Conservation (phyloP, 192 early-diverging fungal genomes). For the Gryganskiella cystojenkinii region DNA sequence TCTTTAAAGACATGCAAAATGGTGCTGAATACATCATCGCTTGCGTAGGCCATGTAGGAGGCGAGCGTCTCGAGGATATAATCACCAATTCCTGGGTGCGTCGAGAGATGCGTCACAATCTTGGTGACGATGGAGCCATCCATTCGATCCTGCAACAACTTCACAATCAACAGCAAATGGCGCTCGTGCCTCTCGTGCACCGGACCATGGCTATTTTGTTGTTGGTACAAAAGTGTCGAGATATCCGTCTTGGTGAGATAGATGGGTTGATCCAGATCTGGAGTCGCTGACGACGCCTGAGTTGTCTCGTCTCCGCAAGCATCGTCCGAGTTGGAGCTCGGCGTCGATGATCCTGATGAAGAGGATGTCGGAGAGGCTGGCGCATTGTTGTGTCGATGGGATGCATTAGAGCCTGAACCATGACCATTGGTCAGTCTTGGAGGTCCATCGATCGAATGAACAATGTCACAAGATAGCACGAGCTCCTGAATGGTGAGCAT, state of each 20-base stretch:
- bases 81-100: constrained; percentile 12
- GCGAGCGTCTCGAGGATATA: constrained; percentile 23
- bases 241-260: constrained; percentile 27
- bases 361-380: constrained; percentile 13
- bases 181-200: constrained; percentile 11
- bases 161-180: constrained; percentile 13
- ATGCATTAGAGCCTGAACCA: neutral
- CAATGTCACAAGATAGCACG: constrained; percentile 39
- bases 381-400: constrained; percentile 3
- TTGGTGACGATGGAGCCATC: constrained; percentile 30
- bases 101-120: constrained; percentile 34
- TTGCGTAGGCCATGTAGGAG: constrained; percentile 21
- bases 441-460: constrained; percentile 18
- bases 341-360: constrained; percentile 14
- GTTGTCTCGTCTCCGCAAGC: too few species aligned
- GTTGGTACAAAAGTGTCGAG: constrained; percentile 15
- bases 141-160: constrained; percentile 35
- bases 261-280: constrained; percentile 1
- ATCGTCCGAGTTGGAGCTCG: constrained; percentile 33
- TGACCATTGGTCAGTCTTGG: neutral
- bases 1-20: constrained; percentile 44
- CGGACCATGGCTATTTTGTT: neutral
- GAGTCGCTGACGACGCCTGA: constrained; percentile 11
- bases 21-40: constrained; percentile 29
- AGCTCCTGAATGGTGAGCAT: constrained; percentile 44